A percentile compares a stretch with the other conserved stretches of the same genome.
Evolutionary conservation across 2,329 filamentous ascomycete genomes (phyloP).

Genomic region (Sporothrix mexicana): DNA sequence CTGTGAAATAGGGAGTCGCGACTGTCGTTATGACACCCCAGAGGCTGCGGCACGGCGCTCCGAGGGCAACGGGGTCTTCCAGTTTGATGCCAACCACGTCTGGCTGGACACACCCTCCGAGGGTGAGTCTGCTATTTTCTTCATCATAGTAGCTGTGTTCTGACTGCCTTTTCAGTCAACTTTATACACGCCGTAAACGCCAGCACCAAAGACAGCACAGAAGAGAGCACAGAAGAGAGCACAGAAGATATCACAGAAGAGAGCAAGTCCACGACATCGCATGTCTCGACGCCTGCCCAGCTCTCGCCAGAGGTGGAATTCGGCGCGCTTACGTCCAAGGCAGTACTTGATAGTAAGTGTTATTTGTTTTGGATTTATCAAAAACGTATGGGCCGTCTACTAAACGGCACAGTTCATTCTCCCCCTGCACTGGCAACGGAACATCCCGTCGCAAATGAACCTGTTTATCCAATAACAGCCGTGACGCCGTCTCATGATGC

Average conservation of each 20-base stretch:
- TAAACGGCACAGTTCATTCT: background rate
- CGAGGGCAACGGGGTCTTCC: conserved; percentile 13
- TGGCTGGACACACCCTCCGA: conserved; percentile 22
- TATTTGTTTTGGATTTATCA: background rate
- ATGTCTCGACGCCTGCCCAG: background rate
- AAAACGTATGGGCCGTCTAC: background rate
- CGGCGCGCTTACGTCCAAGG: background rate
- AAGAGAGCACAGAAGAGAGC: background rate
- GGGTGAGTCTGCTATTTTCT: background rate
- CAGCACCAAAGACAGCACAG: background rate
- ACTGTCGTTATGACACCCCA: background rate
- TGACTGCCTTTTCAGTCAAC: background rate
- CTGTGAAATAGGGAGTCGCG: background rate
- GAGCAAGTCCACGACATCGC: background rate
- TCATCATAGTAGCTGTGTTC: background rate
- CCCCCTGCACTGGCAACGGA: background rate
- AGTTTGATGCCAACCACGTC: conserved; percentile 19
- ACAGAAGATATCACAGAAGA: background rate
- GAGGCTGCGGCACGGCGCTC: background rate
- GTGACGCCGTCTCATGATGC: conserved; percentile 1
- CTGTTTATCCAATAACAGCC: background rate
- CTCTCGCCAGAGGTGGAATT: background rate
- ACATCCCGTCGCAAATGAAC: background rate
- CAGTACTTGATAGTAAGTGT: background rate
- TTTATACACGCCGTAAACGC: background rate